A percentile compares a stretch with the other conserved stretches of the same genome.
Evolutionary conservation across 1,284 basidiomycete species (phyloP).

Genomic region (Cryptococcus amylolentus): DNA sequence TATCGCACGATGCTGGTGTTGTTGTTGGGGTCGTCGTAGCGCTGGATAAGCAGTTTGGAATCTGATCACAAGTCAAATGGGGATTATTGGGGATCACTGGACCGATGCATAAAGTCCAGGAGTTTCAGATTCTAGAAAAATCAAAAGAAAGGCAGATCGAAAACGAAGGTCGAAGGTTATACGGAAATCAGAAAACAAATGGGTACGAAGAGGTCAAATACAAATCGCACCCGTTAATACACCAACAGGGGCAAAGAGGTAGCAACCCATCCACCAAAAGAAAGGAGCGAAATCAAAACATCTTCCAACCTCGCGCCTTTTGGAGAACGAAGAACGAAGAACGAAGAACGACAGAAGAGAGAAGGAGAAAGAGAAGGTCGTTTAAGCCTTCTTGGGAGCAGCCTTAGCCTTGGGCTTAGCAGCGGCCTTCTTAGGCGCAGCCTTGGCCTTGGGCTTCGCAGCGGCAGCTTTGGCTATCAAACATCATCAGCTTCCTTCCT

Average conservation of each 20-base stretch:
- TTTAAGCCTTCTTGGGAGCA: conserved; percentile 50
- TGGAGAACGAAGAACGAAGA: too few species aligned
- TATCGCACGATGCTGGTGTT: conserved; percentile 83
- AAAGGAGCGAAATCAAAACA: not conserved
- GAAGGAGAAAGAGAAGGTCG: not conserved
- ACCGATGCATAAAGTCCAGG: conserved; percentile 1
- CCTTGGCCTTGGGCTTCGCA: not conserved
- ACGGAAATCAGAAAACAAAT: not conserved
- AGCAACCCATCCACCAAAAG: too few species aligned
- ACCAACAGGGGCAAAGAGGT: too few species aligned
- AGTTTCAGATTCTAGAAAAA: too few species aligned
- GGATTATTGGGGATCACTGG: not conserved
- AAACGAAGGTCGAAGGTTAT: not conserved
- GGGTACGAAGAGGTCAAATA: not conserved
- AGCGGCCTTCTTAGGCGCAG: conserved; percentile 9
- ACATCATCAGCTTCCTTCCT: not conserved
- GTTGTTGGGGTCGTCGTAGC: conserved; percentile 70
- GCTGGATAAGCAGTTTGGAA: not conserved
- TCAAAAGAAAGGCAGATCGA: not conserved
- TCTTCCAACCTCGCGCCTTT: too few species aligned
- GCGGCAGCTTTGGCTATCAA: conserved; percentile 8
- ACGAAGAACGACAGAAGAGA: too few species aligned
- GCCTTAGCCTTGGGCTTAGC: conserved; percentile 24
- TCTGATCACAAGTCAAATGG: not conserved
- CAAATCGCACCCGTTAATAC: too few species aligned